Conservation (phyloP, 2,329 filamentous ascomycete genomes). For the Xylariaceae sp. region DNA sequence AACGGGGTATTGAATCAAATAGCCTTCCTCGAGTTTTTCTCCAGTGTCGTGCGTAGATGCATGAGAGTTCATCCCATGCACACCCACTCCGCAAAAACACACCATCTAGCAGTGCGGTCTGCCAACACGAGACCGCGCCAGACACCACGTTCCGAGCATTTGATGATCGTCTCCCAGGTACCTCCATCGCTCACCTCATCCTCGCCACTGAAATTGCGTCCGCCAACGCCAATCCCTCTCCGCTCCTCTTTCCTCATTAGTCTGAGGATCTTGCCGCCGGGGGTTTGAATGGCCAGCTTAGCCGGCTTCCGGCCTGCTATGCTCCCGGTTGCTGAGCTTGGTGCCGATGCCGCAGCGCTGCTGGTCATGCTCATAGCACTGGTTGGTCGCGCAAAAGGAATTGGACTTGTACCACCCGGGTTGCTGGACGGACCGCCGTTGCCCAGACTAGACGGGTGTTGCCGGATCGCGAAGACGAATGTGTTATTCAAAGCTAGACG, state of each 20-base stretch:
- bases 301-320: slow-evolving; percentile 79
- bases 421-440: slow-evolving; percentile 50
- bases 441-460: slow-evolving; percentile 72
- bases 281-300: slow-evolving; percentile 93
- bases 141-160: slow-evolving; percentile 80
- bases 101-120: slow-evolving; percentile 85
- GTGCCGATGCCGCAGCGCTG: slow-evolving; percentile 63
- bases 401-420: slow-evolving; percentile 59
- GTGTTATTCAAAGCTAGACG: slow-evolving; percentile 93
- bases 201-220: slow-evolving; percentile 52
- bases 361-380: slow-evolving; percentile 71
- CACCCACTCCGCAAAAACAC: slow-evolving; percentile 89
- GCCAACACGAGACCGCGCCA: slow-evolving; percentile 85
- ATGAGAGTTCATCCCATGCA: slow-evolving; percentile 50
- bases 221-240: slow-evolving; percentile 49
- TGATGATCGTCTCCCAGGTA: slow-evolving; percentile 89
- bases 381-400: slow-evolving; percentile 66
- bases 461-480: slow-evolving; percentile 94
- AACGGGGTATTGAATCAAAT: slow-evolving; percentile 3
- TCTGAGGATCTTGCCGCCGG: slow-evolving; percentile 90
- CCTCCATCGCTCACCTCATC: slow-evolving; percentile 73
- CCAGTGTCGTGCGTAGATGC: background rate
- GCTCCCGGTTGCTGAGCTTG: slow-evolving; percentile 59
- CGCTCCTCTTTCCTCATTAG: slow-evolving; percentile 81
- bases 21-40: background rate